Evolutionary conservation across 1,284 basidiomycete genomes (phyloP), one percentile per base, ranked within the genome.

Genomic region (Fomitopsis pinicola): DNA sequence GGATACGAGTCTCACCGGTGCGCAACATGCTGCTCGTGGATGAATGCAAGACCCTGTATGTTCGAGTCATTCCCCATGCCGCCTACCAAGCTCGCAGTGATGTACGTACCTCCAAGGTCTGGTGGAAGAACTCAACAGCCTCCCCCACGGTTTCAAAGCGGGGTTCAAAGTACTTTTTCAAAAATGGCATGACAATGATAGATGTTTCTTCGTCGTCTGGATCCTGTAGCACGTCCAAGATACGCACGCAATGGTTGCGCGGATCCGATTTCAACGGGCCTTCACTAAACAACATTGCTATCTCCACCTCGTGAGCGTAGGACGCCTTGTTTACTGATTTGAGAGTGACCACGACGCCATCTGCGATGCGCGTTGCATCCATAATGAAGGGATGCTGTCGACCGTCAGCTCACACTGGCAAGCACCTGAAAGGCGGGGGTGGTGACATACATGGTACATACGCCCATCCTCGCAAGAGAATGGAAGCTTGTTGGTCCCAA

Each of bases 151-250:
- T 68, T 0, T 62, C 30, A 54, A 73, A 71, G 1, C 44, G 59
- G 5, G 70, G 69, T n/a, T 64, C 54, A 35, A 68, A 30, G 46
- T 63, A 66, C 0, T 50, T 35, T 0, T 65, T 61, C 5, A 74
- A 62, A 5, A 68, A 61, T 1, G 72, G 73, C 69, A 73, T 68
- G 3, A 73, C 71, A 1, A 74, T 48, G 33, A 73, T 56, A 7
- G 38, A 52, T 1, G 57, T 10, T 15, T 67, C 46, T 1, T 61
- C 44, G 4, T 69, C 65, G 2, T 56, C 19, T 1, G 65, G 63
- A 22, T 64, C 62, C 14, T 65, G 59, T 9, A 73, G 62, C 0
- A 66, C 61, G 3, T 73, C 73, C 30, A 66, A 59, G 4, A 72
- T 52, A 1, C 65, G 72, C 2, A 71, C 69, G 28, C 67, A 68